Evolutionary conservation across 495 filamentous ascomycete genomes (phyloP), one percentile per base, ranked within the genome.

Genomic region (Hypomontagnella submonticulosa): DNA sequence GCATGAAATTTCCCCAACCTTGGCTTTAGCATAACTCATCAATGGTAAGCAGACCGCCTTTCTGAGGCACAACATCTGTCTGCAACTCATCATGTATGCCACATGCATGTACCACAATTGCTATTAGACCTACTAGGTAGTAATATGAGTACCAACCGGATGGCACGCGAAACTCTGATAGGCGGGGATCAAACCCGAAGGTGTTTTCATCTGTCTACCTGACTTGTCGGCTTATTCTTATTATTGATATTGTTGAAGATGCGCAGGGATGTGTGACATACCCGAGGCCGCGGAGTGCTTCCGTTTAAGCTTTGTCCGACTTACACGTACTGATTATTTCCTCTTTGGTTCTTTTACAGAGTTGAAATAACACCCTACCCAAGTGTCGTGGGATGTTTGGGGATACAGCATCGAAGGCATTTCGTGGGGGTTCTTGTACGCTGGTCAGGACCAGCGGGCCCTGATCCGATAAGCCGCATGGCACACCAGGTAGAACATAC

Each of bases 131-230:
- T 27, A 27, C 23, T 6, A 6, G 6, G 13, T 27, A 18, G 23
- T 8, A 43, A 36, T 2, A 50, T 63, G 40, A 8, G 11, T 54
- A 15, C 57, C 65, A 49, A 63, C 58, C 8, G 30, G 18, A 12
- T 38, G 65, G 65, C 18, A 50, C 58, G 16, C 12, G n/a, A n/a
- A 50, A 27, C n/a, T 33, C 18, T 50, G 48, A 63, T 63, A 50
- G 54, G 58, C n/a, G 34, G 15, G 10, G 18, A 1, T 11, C 12
- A 33, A 50, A 27, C 2, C 15, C 40, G 18, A 13, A 53, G 46
- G 64, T 67, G 64, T 57, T 51, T 57, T 61, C 58, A 62, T 62
- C 43, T 57, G 19, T 15, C 30, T 50, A 16, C 20, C 53, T 54
- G 52, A 52, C 64, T 52, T 57, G 57, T 59, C 54, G 12, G n/a